Evolutionary conservation across 371 early-diverging fungal genomes (phyloP).

Genomic region (Rhizopus microsporus): DNA sequence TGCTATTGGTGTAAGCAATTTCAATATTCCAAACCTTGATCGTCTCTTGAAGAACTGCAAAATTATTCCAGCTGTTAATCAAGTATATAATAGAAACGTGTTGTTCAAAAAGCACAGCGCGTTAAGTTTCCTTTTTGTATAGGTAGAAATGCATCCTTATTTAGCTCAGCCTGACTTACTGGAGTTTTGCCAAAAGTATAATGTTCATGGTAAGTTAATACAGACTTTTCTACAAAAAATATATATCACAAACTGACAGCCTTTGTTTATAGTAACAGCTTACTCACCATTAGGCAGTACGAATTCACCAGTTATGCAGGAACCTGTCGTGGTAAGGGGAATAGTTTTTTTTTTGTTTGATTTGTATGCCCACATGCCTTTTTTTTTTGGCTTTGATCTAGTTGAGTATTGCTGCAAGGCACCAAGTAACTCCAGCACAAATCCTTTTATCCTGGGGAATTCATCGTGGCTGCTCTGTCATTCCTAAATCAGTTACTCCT

Average conservation of each 20-base stretch:
- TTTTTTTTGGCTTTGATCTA: constrained; percentile 2
- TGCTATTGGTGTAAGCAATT: constrained; percentile 45
- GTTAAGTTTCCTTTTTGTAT: background rate
- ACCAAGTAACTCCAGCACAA: constrained; percentile 68
- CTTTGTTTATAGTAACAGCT: constrained; percentile 24
- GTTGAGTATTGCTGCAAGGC: constrained; percentile 57
- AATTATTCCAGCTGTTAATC: constrained; percentile 49
- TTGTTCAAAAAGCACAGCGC: background rate
- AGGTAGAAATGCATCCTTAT: constrained; percentile 58
- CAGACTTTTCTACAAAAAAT: background rate
- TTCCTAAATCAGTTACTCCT: constrained; percentile 52
- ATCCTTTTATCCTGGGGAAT: constrained; percentile 74
- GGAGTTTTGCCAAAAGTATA: constrained; percentile 29
- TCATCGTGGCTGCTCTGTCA: constrained; percentile 52
- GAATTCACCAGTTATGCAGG: constrained; percentile 28
- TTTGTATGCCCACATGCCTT: too few relatives aligned
- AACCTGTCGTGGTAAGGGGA: constrained; percentile 6
- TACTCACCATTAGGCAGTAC: constrained; percentile 44
- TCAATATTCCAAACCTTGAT: constrained; percentile 33
- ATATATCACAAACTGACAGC: background rate
- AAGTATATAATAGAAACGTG: constrained; percentile 24
- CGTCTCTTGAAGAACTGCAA: constrained; percentile 34
- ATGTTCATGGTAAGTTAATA: constrained; percentile 22
- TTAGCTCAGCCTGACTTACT: constrained; percentile 31
- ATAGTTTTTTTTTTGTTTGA: background rate